A percentile compares a stretch with the other conserved stretches of the same genome.
Conservation (phyloP, 495 filamentous ascomycete genomes). For the Pyrenula aspistea region DNA sequence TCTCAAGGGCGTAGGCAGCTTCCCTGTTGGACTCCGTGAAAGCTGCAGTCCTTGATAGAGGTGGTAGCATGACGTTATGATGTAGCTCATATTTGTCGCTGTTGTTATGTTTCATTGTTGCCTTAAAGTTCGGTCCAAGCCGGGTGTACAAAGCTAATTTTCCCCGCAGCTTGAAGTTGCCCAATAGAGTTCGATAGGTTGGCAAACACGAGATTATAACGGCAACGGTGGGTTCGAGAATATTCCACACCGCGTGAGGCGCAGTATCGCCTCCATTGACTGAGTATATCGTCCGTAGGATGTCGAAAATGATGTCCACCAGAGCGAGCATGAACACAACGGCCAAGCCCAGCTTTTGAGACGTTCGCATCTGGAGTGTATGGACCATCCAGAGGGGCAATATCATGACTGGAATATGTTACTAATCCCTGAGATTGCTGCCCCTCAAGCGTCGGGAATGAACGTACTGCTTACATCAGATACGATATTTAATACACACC, state of each 20-base stretch:
- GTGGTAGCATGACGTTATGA: too few species aligned
- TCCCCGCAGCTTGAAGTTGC: too few species aligned
- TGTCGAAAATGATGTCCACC: constrained; percentile 6
- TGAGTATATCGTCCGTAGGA: constrained; percentile 7
- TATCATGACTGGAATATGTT: constrained; percentile 3
- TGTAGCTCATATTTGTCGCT: too few species aligned
- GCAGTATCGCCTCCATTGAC: constrained; percentile 5
- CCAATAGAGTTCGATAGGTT: too few species aligned
- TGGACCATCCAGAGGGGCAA: constrained; percentile 6
- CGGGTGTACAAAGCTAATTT: too few species aligned
- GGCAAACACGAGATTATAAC: constrained; percentile 6
- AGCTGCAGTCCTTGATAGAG: too few species aligned
- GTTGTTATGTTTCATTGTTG: too few species aligned
- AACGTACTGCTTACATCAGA: too few species aligned
- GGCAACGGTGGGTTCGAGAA: constrained; percentile 7
- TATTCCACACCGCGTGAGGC: constrained; percentile 6
- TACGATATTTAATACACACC: too few species aligned
- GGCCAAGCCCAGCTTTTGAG: constrained; percentile 2
- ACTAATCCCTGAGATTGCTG: constrained; percentile 6
- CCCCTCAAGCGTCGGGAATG: constrained; percentile 2
- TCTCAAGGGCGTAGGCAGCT: too few species aligned
- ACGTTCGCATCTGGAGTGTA: constrained; percentile 3
- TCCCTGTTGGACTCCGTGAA: too few species aligned
- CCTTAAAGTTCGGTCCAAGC: too few species aligned
- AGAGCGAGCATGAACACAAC: constrained; percentile 5